Base-by-base conservation (phyloP, 1,284 basidiomycete species). In the Paramarasmius palmivorus region DNA sequence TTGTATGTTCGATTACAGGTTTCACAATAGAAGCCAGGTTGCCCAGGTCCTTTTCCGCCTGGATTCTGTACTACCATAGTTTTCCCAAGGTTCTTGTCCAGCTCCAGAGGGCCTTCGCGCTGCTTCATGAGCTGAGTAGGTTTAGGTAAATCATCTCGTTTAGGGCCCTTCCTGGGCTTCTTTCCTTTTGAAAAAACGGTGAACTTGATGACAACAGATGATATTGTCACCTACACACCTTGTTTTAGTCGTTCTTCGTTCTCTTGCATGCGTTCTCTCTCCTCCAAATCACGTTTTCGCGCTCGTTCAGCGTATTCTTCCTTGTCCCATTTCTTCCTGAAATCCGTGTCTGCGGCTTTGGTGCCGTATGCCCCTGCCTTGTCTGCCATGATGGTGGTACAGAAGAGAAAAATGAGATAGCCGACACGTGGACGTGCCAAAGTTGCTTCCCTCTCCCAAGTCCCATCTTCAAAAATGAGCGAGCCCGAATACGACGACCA, bases 1-100 rank as follows among this genome's bases (percentile, higher is more conserved):
- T 97, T 98, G 71, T 93, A 92, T 19, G 92, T 97, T 60, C 93
- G 78, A 61, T 85, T 89, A 68, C 95, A 98, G 8, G 89, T 74
- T 64, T 95, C 93, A 65, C 95, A 98, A 68, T 84, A 90, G 73
- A 96, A 98, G 0, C 95, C 95, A 15, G 93, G 92, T 57, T 94
- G 90, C 14, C 92, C 90, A 29, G 93, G 83, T 0, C 93, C 93
- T 57, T 81, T 78, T 23, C 86, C 88, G 7, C 88, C 86, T 3
- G 84, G 82, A 64, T 92, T 88, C 63, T 90, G 84, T 8, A 98
- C 93, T 54, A 98, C 88, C 79, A 94, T 90, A 1, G 91, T 95
- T 78, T 96, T 97, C 63, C 82, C 82, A 17, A 96, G 77, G 70
- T 96, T 95, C 77, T 95, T 95, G 62, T 93, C 90, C 20, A 98